Conservation (phyloP, 2,329 filamentous ascomycete genomes). For the Colletotrichum lupini region DNA sequence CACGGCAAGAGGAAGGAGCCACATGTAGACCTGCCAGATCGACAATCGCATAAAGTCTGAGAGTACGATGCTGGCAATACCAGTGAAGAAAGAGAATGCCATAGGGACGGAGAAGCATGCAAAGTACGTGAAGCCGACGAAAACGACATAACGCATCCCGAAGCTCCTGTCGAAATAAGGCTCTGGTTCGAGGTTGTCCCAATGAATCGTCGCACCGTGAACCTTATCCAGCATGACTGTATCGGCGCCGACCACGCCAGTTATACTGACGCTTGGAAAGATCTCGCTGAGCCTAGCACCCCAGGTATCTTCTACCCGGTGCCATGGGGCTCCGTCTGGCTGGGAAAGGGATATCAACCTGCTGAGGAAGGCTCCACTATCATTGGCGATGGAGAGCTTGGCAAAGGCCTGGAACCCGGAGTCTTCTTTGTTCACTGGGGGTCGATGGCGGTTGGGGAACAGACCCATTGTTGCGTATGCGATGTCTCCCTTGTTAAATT, state of each 20-base stretch:
- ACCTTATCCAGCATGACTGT: constrained; percentile 48
- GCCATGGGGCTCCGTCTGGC: constrained; percentile 41
- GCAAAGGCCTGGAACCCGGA: constrained; percentile 50
- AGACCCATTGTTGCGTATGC: constrained; percentile 52
- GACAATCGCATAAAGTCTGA: not conserved
- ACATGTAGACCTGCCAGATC: not conserved
- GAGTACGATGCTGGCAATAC: not conserved
- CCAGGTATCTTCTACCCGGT: constrained; percentile 46
- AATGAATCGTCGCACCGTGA: constrained; percentile 44
- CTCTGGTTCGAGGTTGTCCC: constrained; percentile 44
- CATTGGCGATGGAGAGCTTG: constrained; percentile 47
- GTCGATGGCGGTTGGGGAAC: constrained; percentile 41
- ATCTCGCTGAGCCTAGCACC: constrained; percentile 48
- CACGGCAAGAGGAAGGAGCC: not conserved
- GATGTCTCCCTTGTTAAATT: constrained; percentile 44
- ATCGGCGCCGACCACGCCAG: constrained; percentile 46
- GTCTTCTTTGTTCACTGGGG: constrained; percentile 46
- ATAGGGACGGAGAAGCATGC: not conserved
- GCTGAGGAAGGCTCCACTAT: constrained; percentile 48
- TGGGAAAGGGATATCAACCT: constrained; percentile 45
- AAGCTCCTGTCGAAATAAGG: not conserved
- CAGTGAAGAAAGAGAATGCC: not conserved
- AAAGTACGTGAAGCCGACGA: not conserved
- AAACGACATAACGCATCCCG: not conserved
- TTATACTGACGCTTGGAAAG: constrained; percentile 45